Conservation (phyloP, 768 basidiomycete genomes). For the Boletellus ananiceps region DNA sequence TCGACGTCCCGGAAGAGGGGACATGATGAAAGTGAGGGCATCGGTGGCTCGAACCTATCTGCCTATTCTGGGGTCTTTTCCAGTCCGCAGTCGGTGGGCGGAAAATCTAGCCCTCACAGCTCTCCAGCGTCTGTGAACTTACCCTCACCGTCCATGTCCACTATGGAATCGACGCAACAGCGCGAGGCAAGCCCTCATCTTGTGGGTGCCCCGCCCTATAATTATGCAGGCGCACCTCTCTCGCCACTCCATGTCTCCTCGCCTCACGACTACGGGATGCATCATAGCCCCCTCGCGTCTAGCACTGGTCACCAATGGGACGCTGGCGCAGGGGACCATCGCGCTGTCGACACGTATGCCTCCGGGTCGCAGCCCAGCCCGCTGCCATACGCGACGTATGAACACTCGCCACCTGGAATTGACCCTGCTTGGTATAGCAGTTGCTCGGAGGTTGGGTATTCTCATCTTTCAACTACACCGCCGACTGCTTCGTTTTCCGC, state of each 20-base stretch:
- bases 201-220: constrained; percentile 41
- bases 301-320: constrained; percentile 41
- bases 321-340: constrained; percentile 35
- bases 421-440: constrained; percentile 36
- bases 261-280: constrained; percentile 50
- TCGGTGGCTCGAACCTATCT: constrained; percentile 38
- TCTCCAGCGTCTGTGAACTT: constrained; percentile 71
- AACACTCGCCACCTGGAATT: constrained; percentile 36
- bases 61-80: constrained; percentile 54
- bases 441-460: constrained; percentile 37
- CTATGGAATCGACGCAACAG: constrained; percentile 39
- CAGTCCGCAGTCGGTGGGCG: constrained; percentile 43
- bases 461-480: constrained; percentile 52
- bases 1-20: constrained; percentile 74
- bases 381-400: constrained; percentile 44
- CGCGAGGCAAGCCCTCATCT: constrained; percentile 56
- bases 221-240: constrained; percentile 41
- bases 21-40: constrained; percentile 57
- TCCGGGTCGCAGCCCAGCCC: constrained; percentile 32
- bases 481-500: constrained; percentile 63
- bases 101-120: constrained; percentile 60
- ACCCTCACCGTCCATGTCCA: constrained; percentile 63
- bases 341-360: constrained; percentile 43
- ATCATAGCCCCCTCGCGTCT: constrained; percentile 29
- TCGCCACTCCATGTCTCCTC: constrained; percentile 51